Percentiles rank a stretch among this genome's conserved stretches.
phyloP scores from a whole-genome alignment of 768 basidiomycete species.

The Boletus coccyginus region DNA sequence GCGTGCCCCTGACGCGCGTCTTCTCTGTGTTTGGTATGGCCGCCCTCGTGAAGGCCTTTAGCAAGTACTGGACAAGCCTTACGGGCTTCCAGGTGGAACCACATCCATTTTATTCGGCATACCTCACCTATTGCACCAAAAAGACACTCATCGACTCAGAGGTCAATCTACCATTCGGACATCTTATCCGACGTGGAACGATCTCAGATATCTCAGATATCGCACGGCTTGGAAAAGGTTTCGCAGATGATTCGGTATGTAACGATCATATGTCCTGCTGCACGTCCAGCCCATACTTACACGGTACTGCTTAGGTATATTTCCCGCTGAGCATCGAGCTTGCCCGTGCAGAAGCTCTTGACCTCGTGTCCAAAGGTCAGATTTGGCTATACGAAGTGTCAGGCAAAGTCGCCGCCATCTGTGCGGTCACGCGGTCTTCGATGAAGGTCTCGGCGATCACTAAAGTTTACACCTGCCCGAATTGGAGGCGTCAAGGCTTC shows the following conservation, averaged over 20 bases:
- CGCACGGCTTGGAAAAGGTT: conserved; percentile 47
- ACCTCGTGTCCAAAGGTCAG: conserved; percentile 47
- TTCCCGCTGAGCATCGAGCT: conserved; percentile 41
- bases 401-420: conserved; percentile 45
- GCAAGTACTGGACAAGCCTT: conserved; percentile 41
- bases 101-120: conserved; percentile 51
- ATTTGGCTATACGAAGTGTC: conserved; percentile 51
- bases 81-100: conserved; percentile 37
- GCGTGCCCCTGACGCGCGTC: conserved; percentile 43
- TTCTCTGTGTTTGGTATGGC: conserved; percentile 51
- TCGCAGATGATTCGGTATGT: conserved; percentile 52
- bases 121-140: conserved; percentile 42
- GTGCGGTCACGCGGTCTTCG: conserved; percentile 55
- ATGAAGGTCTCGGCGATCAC: conserved; percentile 51
- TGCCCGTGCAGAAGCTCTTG: conserved; percentile 43
- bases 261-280: neutral
- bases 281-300: conserved; percentile 1
- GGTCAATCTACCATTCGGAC: conserved; percentile 29
- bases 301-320: conserved; percentile 34
- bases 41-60: conserved; percentile 41
- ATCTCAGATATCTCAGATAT: conserved; percentile 38
- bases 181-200: conserved; percentile 39
- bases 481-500: conserved; percentile 45
- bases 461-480: conserved; percentile 52
- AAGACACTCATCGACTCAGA: conserved; percentile 34